Base-by-base conservation (phyloP, 2,329 filamentous ascomycete genomes). In the Cordyceps cicadae region DNA sequence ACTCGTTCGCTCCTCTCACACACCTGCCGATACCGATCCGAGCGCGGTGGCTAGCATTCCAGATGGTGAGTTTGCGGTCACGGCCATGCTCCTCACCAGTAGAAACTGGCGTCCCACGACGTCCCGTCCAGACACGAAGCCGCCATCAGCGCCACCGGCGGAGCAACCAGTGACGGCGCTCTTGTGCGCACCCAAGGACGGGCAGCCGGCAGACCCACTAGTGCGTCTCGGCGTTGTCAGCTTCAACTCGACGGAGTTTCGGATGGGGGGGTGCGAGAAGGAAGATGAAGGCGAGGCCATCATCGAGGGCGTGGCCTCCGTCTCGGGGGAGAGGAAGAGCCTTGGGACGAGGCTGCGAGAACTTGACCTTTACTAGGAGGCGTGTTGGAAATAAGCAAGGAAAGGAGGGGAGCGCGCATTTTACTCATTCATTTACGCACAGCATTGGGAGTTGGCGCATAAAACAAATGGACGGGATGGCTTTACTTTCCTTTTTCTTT, bases 321-420 rank as follows among this genome's bases (percentile, higher is more conserved):
- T 68, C 21, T 66, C 67, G 39, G 61, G 62, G 2, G 60, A 62
- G 29, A 67, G 62, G 39, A 66, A 62, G 52, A 68, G 68, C 53
- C 46, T 73, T 29, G 66, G 64, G 57, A 65, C 74, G 24, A 61
- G 64, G 54, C 8, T 74, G 56, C 66, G 68, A 55, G 71, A 74
- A 62, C 61, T 75, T 53, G 72, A 75, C 54, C 66, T 75, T n/a
- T 73, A 72, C 60, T 75, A 64, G 65, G 65, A 17, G 29, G n/a
- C 2, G 24, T 37, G 34, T 11, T 37, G 9, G 21, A n/a, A 43
- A 43, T 15, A n/a, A 43, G 15, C 6, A 52, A 9, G 24, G 2
- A 29, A 29, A 15, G 1, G 17, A 37, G 19, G 11, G 21, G n/a
- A 11, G 50, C 3, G 4, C 3, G 34, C 19, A 21, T 39, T 52